A percentile compares a stretch with the other conserved stretches of the same genome.
Conservation (phyloP, 257 asterid species). For the Cordia subcordata region DNA sequence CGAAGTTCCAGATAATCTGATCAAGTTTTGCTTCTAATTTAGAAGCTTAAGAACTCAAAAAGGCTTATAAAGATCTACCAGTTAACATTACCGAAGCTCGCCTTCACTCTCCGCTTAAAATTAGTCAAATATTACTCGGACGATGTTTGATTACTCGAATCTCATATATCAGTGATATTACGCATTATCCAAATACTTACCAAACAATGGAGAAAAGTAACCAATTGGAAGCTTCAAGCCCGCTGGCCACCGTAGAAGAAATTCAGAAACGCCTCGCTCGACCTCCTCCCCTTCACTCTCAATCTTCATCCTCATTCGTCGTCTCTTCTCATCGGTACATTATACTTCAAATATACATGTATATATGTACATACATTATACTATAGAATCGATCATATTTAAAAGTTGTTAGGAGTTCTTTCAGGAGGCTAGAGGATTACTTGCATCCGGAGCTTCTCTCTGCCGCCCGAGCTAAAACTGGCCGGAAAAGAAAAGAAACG, state of each 20-base stretch:
- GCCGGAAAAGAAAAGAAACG: slow-evolving; percentile 11
- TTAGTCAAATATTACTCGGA: too few relatives aligned
- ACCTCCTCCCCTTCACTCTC: slow-evolving; percentile 15
- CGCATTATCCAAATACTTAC: not conserved
- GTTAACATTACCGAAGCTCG: too few relatives aligned
- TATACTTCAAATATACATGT: not conserved
- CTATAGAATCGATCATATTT: not conserved
- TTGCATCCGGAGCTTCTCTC: slow-evolving; percentile 30
- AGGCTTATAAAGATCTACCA: too few relatives aligned
- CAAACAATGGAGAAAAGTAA: slow-evolving; percentile 15
- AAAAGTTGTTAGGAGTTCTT: too few relatives aligned
- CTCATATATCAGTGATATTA: too few relatives aligned
- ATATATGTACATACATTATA: not conserved
- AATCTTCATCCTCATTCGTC: not conserved
- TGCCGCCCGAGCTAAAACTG: slow-evolving; percentile 18
- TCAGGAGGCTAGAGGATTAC: slow-evolving; percentile 28
- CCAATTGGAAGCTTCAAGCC: slow-evolving; percentile 17
- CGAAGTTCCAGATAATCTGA: too few relatives aligned
- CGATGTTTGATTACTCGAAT: too few relatives aligned
- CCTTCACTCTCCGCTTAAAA: too few relatives aligned
- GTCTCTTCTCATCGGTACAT: slow-evolving; percentile 13
- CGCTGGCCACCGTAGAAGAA: slow-evolving; percentile 19
- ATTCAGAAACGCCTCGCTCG: slow-evolving; percentile 33
- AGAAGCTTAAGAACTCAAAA: too few relatives aligned
- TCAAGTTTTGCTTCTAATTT: too few relatives aligned